Conservation (phyloP, 2,329 filamentous ascomycete species). For the Paraphaeosphaeria sporulosa region DNA sequence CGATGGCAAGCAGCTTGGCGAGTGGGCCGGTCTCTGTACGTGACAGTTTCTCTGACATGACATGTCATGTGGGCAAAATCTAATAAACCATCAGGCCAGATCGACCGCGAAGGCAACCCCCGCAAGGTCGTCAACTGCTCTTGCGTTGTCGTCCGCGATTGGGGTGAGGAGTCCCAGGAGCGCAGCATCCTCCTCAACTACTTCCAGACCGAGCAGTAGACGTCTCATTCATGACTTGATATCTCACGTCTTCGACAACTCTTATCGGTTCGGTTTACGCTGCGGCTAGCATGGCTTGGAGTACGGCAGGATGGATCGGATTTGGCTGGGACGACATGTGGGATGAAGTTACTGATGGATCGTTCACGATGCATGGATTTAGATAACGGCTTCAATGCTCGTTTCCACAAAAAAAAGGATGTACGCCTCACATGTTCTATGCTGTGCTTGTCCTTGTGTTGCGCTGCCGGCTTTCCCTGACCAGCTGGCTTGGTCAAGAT, state of each 20-base stretch:
- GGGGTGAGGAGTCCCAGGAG: slow-evolving; percentile 99
- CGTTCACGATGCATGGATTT: background rate
- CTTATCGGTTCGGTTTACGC: slow-evolving; percentile 25
- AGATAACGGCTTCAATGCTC: slow-evolving; percentile 1
- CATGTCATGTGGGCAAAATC: background rate
- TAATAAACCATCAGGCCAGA: slow-evolving; percentile 71
- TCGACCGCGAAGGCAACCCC: slow-evolving; percentile 99
- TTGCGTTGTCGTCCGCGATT: slow-evolving; percentile 99
- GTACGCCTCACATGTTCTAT: background rate
- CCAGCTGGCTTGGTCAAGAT: too few relatives aligned
- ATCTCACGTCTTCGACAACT: slow-evolving; percentile 18
- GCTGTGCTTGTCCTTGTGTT: too few relatives aligned
- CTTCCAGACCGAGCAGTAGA: slow-evolving; percentile 85
- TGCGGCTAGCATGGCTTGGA: slow-evolving; percentile 22
- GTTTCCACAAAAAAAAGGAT: slow-evolving; percentile 5
- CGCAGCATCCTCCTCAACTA: slow-evolving; percentile 99
- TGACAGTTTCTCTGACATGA: slow-evolving; percentile 52
- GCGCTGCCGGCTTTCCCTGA: too few relatives aligned
- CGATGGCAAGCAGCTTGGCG: slow-evolving; percentile 99
- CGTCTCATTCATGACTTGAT: slow-evolving; percentile 22
- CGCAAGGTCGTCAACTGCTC: slow-evolving; percentile 99
- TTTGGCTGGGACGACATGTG: slow-evolving; percentile 3
- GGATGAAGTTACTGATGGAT: background rate
- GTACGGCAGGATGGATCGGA: slow-evolving; percentile 14
- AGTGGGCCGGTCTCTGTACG: slow-evolving; percentile 99